These are phyloP conservation scores for Podospora anserina DNA, from an alignment of 495 filamentous ascomycete species.

Conservation along the genomic window DNA sequence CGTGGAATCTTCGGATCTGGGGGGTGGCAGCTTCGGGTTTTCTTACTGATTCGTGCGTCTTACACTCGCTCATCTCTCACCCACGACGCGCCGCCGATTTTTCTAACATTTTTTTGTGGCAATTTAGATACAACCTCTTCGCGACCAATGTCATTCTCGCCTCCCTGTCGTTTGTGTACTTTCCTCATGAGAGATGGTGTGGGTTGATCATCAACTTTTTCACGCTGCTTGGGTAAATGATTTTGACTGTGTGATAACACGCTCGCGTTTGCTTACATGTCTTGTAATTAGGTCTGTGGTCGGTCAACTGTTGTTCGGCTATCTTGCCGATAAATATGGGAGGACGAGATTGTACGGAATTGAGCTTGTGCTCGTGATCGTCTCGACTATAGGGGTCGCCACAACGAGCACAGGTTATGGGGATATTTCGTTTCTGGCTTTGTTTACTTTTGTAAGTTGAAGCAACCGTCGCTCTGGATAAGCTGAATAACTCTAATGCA, in stretches of 20 bases:
- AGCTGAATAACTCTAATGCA: not conserved
- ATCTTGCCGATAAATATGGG: constrained; percentile 69
- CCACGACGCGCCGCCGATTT: not conserved
- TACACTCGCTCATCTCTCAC: not conserved
- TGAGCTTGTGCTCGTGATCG: constrained; percentile 74
- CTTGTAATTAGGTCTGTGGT: constrained; percentile 32
- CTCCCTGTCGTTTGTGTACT: constrained; percentile 62
- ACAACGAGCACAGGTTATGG: constrained; percentile 56
- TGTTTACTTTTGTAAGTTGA: constrained; percentile 35
- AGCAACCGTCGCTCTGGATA: not conserved
- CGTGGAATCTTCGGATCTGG: constrained; percentile 42
- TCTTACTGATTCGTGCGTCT: constrained; percentile 61
- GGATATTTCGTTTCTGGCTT: constrained; percentile 35
- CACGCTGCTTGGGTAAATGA: constrained; percentile 53
- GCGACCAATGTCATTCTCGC: constrained; percentile 63
- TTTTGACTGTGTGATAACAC: not conserved
- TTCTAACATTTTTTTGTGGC: not conserved
- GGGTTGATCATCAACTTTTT: constrained; percentile 55
- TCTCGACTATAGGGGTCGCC: constrained; percentile 66
- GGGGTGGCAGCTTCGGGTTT: constrained; percentile 65
- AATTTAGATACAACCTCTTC: constrained; percentile 54
- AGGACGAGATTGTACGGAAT: constrained; percentile 76
- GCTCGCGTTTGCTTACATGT: not conserved
- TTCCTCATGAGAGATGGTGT: constrained; percentile 38
- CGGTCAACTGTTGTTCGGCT: constrained; percentile 73